Conservation (phyloP, 306 rosid genomes). For the Quercus variabilis region DNA sequence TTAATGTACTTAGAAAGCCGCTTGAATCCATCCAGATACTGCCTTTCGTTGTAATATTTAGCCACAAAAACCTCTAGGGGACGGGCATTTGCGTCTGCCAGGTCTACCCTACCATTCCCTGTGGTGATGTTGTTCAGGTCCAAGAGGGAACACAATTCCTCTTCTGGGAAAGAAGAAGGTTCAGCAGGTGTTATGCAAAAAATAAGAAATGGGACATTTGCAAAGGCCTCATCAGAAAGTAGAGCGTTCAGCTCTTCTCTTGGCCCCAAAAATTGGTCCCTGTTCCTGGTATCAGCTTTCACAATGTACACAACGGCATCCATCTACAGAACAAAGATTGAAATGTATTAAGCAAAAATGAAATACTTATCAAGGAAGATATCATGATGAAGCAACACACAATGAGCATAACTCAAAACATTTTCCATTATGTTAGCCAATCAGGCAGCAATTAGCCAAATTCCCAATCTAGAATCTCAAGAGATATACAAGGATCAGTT, state of each 20-base stretch:
- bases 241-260: conserved; percentile 82
- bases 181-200: conserved; percentile 77
- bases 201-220: conserved; percentile 69
- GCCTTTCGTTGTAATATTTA: conserved; percentile 72
- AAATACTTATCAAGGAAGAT: not conserved
- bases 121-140: conserved; percentile 83
- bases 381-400: not conserved
- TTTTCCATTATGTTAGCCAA: not conserved
- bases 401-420: not conserved
- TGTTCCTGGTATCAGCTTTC: conserved; percentile 52
- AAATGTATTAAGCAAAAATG: not conserved
- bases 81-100: conserved; percentile 66
- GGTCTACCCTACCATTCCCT: conserved; percentile 70
- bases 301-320: conserved; percentile 84
- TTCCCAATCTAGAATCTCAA: not conserved
- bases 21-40: conserved; percentile 80
- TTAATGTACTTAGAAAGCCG: conserved; percentile 88
- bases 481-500: not conserved
- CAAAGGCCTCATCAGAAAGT: conserved; percentile 69
- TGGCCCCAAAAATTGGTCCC: conserved; percentile 71
- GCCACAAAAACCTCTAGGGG: conserved; percentile 89
- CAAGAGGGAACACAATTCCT: conserved; percentile 64
- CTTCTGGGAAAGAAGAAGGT: conserved; percentile 76
- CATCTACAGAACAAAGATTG: conserved; percentile 42
- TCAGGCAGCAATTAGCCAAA: not conserved